These are phyloP conservation scores for Auriculariales sp. DNA, from an alignment of 768 basidiomycete genomes.

Conservation along the genomic window DNA sequence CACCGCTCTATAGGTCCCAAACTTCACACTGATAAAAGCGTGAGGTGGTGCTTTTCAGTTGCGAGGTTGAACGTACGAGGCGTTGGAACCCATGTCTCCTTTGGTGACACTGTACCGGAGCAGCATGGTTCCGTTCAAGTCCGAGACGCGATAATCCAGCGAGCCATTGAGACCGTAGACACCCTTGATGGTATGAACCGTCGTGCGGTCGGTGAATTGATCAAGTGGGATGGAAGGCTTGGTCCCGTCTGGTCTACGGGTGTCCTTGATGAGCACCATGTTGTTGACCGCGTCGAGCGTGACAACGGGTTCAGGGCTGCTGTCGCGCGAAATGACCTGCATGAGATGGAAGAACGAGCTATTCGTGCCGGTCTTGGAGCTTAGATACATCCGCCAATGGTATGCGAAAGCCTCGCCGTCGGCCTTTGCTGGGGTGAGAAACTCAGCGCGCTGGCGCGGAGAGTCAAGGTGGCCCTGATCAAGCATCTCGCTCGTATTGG, in stretches of 20 bases:
- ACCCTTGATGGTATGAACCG: not conserved
- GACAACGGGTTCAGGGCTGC: slow-evolving; percentile 7
- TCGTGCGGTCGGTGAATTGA: not conserved
- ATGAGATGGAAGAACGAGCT: not conserved
- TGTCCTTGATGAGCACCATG: not conserved
- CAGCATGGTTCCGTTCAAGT: not conserved
- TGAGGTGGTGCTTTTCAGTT: not conserved
- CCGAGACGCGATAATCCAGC: not conserved
- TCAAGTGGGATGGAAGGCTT: not conserved
- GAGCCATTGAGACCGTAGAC: not conserved
- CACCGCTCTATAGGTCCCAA: not conserved
- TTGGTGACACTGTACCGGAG: not conserved
- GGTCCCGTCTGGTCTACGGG: not conserved
- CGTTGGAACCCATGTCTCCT: not conserved
- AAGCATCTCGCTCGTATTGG: slow-evolving; percentile 7
- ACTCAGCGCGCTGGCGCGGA: slow-evolving; percentile 14
- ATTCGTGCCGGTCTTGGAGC: slow-evolving; percentile 4
- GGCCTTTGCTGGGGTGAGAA: slow-evolving; percentile 7
- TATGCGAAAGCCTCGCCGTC: slow-evolving; percentile 9
- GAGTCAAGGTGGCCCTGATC: slow-evolving; percentile 4
- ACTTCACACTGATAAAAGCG: not conserved
- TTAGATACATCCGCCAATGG: slow-evolving; percentile 12
- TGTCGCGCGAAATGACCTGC: not conserved
- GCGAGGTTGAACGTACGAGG: not conserved
- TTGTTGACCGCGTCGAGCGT: slow-evolving; percentile 4